phyloP scores from a whole-genome alignment of 306 rosid genomes.

The Rosa multiflora region DNA sequence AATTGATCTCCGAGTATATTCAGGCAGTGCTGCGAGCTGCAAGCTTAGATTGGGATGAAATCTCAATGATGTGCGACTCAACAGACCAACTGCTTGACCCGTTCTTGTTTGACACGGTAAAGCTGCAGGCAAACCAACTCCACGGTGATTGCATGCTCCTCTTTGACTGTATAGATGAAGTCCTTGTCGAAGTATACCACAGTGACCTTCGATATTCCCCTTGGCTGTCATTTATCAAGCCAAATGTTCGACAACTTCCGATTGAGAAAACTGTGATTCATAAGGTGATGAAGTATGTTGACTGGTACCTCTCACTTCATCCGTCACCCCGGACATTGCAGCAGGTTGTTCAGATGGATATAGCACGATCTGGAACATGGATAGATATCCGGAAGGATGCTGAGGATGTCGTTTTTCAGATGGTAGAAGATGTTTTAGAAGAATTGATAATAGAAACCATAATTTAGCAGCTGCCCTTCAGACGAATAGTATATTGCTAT shows the following conservation, averaged over 20 bases:
- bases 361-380: constrained; percentile 52
- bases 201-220: constrained; percentile 35
- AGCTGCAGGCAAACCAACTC: constrained; percentile 36
- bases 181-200: constrained; percentile 42
- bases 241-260: constrained; percentile 28
- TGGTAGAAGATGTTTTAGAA: constrained; percentile 51
- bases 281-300: constrained; percentile 45
- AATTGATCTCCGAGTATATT: constrained; percentile 29
- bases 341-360: constrained; percentile 47
- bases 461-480: not conserved
- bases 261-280: constrained; percentile 36
- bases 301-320: constrained; percentile 29
- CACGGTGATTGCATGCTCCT: constrained; percentile 33
- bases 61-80: constrained; percentile 32
- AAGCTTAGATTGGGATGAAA: constrained; percentile 47
- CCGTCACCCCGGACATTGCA: constrained; percentile 35
- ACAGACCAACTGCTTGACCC: constrained; percentile 35
- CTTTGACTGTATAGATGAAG: constrained; percentile 52
- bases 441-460: constrained; percentile 53
- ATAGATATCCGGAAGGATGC: constrained; percentile 36
- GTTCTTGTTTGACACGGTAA: constrained; percentile 43
- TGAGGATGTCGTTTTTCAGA: constrained; percentile 42
- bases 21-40: constrained; percentile 47
- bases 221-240: constrained; percentile 36
- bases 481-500: too few species aligned